These are phyloP conservation scores for Mallotus japonicus DNA, from an alignment of 441 rosid genomes.

Conservation along the genomic window DNA sequence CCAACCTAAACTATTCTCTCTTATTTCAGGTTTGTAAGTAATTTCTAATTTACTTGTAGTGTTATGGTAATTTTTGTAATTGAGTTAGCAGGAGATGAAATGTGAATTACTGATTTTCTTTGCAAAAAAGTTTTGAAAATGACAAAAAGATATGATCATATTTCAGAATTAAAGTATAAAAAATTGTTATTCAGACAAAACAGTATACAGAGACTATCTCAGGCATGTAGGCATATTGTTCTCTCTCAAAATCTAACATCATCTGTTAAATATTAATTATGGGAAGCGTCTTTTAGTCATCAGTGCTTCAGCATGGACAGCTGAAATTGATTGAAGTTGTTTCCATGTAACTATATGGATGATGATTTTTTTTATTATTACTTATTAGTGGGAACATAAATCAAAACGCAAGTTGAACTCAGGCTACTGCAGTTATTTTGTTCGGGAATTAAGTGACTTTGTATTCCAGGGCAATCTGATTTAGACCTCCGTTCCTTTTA, in stretches of 20 bases:
- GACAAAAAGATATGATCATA: background rate
- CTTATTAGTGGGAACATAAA: background rate
- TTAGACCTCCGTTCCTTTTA: conserved; percentile 36
- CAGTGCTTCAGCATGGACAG: background rate
- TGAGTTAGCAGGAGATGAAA: background rate
- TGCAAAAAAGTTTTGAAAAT: background rate
- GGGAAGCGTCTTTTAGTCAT: background rate
- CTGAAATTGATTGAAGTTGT: background rate
- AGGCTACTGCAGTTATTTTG: conserved; percentile 18
- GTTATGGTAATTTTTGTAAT: background rate
- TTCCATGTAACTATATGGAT: background rate
- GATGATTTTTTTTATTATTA: background rate
- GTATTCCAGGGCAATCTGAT: conserved; percentile 32
- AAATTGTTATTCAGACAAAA: background rate
- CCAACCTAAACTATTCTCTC: background rate
- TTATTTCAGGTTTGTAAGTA: background rate
- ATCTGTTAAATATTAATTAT: conserved; percentile 4
- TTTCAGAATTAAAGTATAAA: background rate
- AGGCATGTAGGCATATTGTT: background rate
- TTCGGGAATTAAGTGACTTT: conserved; percentile 23
- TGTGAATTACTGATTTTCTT: background rate
- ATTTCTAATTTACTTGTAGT: background rate
- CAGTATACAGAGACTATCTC: background rate
- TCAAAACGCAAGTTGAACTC: conserved; percentile 1
- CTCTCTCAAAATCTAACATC: conserved; percentile 2